These are phyloP conservation scores for Brettanomyces sp. DNA, from an alignment of 805 yeast genomes.

Conservation along the genomic window DNA sequence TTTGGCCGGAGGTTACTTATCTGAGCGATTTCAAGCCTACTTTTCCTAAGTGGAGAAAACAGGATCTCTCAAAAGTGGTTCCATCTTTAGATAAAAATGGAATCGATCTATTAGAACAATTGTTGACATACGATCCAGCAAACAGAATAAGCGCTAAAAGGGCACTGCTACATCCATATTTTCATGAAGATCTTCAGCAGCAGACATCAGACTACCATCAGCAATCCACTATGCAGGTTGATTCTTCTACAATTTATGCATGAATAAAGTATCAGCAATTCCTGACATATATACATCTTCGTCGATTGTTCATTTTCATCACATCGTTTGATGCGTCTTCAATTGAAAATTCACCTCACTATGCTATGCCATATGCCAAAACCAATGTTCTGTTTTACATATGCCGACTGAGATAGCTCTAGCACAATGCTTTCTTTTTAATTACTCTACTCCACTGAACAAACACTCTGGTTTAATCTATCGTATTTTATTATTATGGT, in stretches of 20 bases:
- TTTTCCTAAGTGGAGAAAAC: constrained; percentile 83
- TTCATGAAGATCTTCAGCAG: constrained; percentile 39
- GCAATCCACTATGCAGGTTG: constrained; percentile 27
- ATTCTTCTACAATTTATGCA: constrained; percentile 22
- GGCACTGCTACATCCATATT: constrained; percentile 84
- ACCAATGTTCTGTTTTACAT: no score
- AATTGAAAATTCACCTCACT: no score
- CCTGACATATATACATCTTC: not conserved
- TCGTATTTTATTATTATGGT: no score
- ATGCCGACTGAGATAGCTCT: no score
- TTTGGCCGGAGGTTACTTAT: constrained; percentile 90
- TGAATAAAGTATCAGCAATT: constrained; percentile 4
- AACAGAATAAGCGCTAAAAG: constrained; percentile 89
- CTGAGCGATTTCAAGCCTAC: constrained; percentile 91
- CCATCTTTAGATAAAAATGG: constrained; percentile 80
- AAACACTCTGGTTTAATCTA: no score
- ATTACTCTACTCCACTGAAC: no score
- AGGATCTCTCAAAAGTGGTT: constrained; percentile 58
- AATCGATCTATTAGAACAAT: constrained; percentile 66
- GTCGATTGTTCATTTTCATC: not conserved
- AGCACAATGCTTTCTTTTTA: no score
- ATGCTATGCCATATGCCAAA: no score
- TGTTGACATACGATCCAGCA: constrained; percentile 88
- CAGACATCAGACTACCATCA: constrained; percentile 23
- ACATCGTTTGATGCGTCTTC: not conserved